Evolutionary conservation across 192 early-diverging fungal genomes (phyloP), one percentile per base, ranked within the genome.

Genomic region (Lunasporangiospora selenospora): DNA sequence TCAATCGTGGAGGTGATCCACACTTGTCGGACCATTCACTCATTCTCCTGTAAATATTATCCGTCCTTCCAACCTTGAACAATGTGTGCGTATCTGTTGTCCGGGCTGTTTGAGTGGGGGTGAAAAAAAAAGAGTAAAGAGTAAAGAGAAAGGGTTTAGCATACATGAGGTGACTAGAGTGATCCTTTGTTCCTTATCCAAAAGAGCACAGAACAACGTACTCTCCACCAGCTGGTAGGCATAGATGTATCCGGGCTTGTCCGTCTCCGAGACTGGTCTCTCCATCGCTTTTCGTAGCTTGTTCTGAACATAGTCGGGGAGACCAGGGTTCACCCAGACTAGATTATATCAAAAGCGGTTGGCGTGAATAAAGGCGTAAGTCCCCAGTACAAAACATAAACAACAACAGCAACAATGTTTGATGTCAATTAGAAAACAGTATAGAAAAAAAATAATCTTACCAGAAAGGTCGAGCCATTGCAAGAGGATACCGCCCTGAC

Each of bases 211-310:
- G 21, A 48, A 54, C 21, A n/a, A 39, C 51, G 9, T 78, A 78
- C 77, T 63, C 34, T 75, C 77, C 18, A 65, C 23, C 8, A 82
- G 50, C 31, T 69, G 62, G 48, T 83, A 83, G 11, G 66, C 71
- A 26, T 83, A 83, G 19, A 83, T 83, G 37, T 75, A 80, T 15
- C 81, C 81, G 5, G 81, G 61, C 33, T 75, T 67, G 37, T 83
- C 81, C 1, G 52, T 71, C 3, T 65, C 61, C 12, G 81, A 77
- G 16, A 80, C 61, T 0, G 81, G 76, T 27, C 65, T 75, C 53
- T 77, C 62, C 71, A 83, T 76, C 31, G 79, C 78, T 43, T 47
- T 53, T n/a, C 51, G 43, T 39, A 83, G 37, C 36, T 76, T 53
- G 31, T 65, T 69, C 34, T 65, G 66, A 1, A 70, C 77, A 53